Percentiles rank a stretch among this genome's conserved stretches.
phyloP scores from a whole-genome alignment of 2,329 filamentous ascomycete genomes.

The Microdochium bolleyi region DNA sequence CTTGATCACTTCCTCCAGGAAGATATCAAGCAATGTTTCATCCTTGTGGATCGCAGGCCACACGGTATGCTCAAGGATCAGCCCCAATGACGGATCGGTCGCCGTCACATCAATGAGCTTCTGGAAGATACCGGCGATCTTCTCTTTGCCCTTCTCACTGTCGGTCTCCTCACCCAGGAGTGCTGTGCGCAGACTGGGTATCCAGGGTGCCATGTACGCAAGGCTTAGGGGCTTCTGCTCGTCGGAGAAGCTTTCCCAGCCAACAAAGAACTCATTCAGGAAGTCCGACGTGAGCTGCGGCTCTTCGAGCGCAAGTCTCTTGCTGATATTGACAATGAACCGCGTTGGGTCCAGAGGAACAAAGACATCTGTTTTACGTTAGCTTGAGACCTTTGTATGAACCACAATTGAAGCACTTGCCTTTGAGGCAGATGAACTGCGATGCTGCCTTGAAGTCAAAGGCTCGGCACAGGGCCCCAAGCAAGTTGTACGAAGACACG shows the following conservation, averaged over 20 bases:
- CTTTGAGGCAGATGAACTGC: slow-evolving; percentile 54
- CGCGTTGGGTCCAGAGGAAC: slow-evolving; percentile 55
- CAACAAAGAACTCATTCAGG: slow-evolving; percentile 65
- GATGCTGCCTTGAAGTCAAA: slow-evolving; percentile 59
- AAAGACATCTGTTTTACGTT: slow-evolving; percentile 41
- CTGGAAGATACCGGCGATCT: slow-evolving; percentile 53
- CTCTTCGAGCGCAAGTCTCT: slow-evolving; percentile 53
- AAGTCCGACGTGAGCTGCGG: slow-evolving; percentile 63
- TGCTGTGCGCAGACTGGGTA: slow-evolving; percentile 51
- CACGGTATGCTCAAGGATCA: slow-evolving; percentile 55
- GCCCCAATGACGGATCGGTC: slow-evolving; percentile 49
- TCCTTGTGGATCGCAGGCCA: slow-evolving; percentile 59
- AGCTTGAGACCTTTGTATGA: neutral
- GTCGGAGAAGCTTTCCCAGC: slow-evolving; percentile 62
- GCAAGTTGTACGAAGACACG: slow-evolving; percentile 58
- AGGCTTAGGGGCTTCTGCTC: slow-evolving; percentile 60
- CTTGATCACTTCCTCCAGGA: slow-evolving; percentile 60
- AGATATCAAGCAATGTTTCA: slow-evolving; percentile 57
- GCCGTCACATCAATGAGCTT: slow-evolving; percentile 60
- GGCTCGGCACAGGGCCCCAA: slow-evolving; percentile 58
- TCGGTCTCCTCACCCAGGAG: slow-evolving; percentile 52
- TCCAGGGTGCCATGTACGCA: slow-evolving; percentile 64
- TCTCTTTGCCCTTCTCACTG: slow-evolving; percentile 58
- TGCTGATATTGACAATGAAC: slow-evolving; percentile 60
- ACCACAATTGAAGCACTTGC: slow-evolving; percentile 22